phyloP scores from a whole-genome alignment of 306 rosid genomes.

The Casuarina equisetifolia region DNA sequence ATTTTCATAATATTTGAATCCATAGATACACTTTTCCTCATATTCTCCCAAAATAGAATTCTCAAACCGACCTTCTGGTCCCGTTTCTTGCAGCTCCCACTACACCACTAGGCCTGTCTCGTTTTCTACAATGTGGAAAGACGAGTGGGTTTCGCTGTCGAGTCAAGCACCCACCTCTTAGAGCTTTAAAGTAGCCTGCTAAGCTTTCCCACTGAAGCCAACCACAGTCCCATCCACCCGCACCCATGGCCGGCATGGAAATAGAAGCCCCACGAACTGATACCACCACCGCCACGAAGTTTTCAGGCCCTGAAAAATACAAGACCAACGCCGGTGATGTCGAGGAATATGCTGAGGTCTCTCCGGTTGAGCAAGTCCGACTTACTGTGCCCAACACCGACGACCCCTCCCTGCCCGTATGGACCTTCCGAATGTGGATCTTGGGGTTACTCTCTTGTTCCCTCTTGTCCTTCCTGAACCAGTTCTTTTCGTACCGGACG shows the following conservation, averaged over 20 bases:
- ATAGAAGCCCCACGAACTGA: neutral
- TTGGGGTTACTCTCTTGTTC: conserved; percentile 58
- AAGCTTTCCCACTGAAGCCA: neutral
- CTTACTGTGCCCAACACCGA: conserved; percentile 68
- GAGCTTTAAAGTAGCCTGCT: neutral
- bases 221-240: neutral
- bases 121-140: no score
- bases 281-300: neutral
- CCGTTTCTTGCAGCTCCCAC: no score
- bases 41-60: no score
- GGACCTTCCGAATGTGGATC: conserved; percentile 93
- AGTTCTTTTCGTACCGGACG: conserved; percentile 70
- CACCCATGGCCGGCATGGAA: neutral
- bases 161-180: no score
- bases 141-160: no score
- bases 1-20: no score
- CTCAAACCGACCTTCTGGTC: no score
- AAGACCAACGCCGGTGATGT: neutral
- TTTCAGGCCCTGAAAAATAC: conserved; percentile 1
- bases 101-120: no score
- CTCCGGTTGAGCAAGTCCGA: conserved; percentile 70
- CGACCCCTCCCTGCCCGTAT: conserved; percentile 60
- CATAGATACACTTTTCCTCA: no score
- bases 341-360: conserved; percentile 42
- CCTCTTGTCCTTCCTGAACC: conserved; percentile 71